phyloP scores from a whole-genome alignment of 2,329 filamentous ascomycete genomes.

The Plenodomus lindquistii region DNA sequence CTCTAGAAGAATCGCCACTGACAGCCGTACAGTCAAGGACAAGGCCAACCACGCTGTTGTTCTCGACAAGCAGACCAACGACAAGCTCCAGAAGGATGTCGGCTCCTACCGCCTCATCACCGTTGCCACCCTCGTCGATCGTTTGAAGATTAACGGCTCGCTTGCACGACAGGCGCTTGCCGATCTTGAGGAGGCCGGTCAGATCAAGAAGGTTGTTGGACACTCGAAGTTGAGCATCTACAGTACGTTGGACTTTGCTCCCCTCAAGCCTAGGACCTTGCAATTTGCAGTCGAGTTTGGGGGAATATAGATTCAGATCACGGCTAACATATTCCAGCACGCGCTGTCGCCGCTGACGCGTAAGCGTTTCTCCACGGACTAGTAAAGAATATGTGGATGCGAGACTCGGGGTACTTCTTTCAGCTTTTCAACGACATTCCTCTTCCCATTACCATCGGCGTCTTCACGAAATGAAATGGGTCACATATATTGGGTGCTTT shows the following conservation, averaged over 20 bases:
- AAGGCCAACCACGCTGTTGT: constrained; percentile 99
- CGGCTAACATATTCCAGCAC: constrained; percentile 35
- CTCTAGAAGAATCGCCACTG: constrained; percentile 22
- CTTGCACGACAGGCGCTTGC: constrained; percentile 85
- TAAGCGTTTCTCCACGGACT: constrained; percentile 33
- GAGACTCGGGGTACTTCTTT: constrained; percentile 31
- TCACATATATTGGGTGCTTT: constrained; percentile 37
- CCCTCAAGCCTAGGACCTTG: not conserved
- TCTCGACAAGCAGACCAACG: constrained; percentile 95
- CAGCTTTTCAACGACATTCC: constrained; percentile 39
- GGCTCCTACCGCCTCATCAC: constrained; percentile 99
- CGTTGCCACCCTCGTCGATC: constrained; percentile 96
- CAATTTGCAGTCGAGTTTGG: not conserved
- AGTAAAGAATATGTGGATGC: constrained; percentile 27
- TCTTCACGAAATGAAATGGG: constrained; percentile 38
- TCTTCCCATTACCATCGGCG: constrained; percentile 42
- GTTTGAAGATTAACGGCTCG: constrained; percentile 99
- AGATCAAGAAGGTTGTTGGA: constrained; percentile 95
- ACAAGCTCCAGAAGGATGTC: constrained; percentile 99
- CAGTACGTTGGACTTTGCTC: constrained; percentile 63
- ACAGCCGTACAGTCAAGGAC: constrained; percentile 83
- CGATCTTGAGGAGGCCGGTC: constrained; percentile 96
- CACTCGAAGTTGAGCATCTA: constrained; percentile 99
- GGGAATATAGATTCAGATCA: not conserved
- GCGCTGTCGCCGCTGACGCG: constrained; percentile 42